These are phyloP conservation scores for Coemansia nantahalensis DNA, from an alignment of 192 early-diverging fungal genomes.

Conservation along the genomic window DNA sequence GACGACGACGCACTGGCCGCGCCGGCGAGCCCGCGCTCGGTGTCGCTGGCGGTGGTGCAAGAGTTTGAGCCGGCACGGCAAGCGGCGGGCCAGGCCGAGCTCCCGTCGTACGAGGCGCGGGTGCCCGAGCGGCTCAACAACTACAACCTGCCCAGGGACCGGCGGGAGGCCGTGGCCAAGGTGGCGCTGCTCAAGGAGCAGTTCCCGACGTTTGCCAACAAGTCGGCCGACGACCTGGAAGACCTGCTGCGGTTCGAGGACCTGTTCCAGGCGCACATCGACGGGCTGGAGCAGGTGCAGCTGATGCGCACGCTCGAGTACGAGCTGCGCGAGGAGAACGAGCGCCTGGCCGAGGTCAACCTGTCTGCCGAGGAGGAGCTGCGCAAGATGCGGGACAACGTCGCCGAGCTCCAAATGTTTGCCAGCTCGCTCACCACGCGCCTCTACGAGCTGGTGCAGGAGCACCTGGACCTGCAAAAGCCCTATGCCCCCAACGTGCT, in stretches of 20 bases:
- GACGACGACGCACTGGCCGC: conserved; percentile 2
- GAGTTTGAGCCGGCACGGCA: conserved; percentile 23
- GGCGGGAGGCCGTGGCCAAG: background rate
- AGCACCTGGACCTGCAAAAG: conserved; percentile 48
- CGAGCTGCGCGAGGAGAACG: conserved; percentile 51
- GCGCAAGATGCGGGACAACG: conserved; percentile 42
- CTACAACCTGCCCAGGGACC: conserved; percentile 40
- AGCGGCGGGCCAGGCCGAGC: conserved; percentile 1
- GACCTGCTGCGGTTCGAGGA: conserved; percentile 52
- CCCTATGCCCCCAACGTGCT: conserved; percentile 45
- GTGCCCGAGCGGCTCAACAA: conserved; percentile 53
- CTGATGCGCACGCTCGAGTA: conserved; percentile 52
- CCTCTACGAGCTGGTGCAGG: conserved; percentile 51
- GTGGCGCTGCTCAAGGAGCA: conserved; percentile 21
- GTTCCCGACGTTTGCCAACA: conserved; percentile 55
- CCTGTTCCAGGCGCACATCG: conserved; percentile 53
- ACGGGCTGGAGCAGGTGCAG: conserved; percentile 54
- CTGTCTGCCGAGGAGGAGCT: conserved; percentile 45
- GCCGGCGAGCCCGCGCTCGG: conserved; percentile 2
- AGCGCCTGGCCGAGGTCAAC: conserved; percentile 45
- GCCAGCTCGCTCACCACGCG: conserved; percentile 47
- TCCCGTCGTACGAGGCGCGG: conserved; percentile 27
- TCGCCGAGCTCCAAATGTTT: conserved; percentile 52
- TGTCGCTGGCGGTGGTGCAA: conserved; percentile 12
- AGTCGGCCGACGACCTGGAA: conserved; percentile 51